These are phyloP conservation scores for Mycena albidolilacea DNA, from an alignment of 768 basidiomycete species.

Conservation along the genomic window DNA sequence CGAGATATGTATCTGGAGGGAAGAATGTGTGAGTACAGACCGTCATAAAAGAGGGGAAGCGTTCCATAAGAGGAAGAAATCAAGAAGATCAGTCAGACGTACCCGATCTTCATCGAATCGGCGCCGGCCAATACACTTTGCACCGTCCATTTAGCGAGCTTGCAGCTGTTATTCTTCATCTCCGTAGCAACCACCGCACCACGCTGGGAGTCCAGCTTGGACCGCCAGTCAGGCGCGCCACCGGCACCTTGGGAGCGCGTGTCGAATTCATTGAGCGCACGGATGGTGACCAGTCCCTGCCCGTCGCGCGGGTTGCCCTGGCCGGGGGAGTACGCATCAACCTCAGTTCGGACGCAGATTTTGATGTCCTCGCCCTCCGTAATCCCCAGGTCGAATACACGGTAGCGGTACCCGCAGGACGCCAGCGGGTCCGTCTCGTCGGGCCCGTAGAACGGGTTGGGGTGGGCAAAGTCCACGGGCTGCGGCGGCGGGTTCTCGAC, in stretches of 20 bases:
- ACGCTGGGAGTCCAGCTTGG: constrained; percentile 95
- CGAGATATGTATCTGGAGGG: constrained; percentile 91
- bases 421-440: constrained; percentile 97
- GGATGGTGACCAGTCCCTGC: constrained; percentile 89
- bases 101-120: constrained; percentile 98
- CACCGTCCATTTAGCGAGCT: constrained; percentile 97
- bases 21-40: constrained; percentile 3
- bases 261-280: constrained; percentile 98
- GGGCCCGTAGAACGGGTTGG: constrained; percentile 96
- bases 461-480: constrained; percentile 81
- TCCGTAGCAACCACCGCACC: constrained; percentile 99
- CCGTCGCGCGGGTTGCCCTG: constrained; percentile 76
- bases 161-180: constrained; percentile 99
- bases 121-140: constrained; percentile 96
- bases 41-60: constrained; percentile 11
- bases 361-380: constrained; percentile 93
- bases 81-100: constrained; percentile 48
- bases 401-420: constrained; percentile 96
- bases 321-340: constrained; percentile 86
- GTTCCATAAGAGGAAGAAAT: constrained; percentile 26
- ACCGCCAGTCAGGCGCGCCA: constrained; percentile 98
- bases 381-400: constrained; percentile 93
- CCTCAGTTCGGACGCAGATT: constrained; percentile 95
- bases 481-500: constrained; percentile 75
- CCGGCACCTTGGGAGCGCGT: constrained; percentile 90